A percentile compares a stretch with the other conserved stretches of the same genome.
These are phyloP conservation scores for Lentinula boryana DNA, from an alignment of 768 basidiomycete genomes.

Conservation along the genomic window DNA sequence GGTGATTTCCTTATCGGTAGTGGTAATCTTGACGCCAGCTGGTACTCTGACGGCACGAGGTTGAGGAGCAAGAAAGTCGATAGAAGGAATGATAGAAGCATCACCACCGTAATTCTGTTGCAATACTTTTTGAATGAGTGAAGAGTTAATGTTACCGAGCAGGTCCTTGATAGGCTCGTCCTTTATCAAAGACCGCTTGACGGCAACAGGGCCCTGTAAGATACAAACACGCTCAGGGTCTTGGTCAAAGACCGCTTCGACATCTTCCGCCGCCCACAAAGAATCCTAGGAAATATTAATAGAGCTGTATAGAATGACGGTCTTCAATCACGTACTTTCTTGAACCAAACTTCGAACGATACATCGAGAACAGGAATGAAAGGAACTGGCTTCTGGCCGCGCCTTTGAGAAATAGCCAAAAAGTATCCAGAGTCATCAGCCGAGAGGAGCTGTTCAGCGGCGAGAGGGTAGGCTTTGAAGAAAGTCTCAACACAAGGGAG, in stretches of 20 bases:
- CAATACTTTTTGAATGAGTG: constrained; percentile 74
- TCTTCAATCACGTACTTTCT: constrained; percentile 60
- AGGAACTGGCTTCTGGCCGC: constrained; percentile 96
- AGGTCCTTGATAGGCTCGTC: constrained; percentile 94
- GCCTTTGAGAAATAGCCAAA: constrained; percentile 91
- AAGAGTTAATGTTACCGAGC: constrained; percentile 78
- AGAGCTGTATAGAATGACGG: constrained; percentile 6
- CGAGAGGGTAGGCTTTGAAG: constrained; percentile 80
- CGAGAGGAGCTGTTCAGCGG: constrained; percentile 80
- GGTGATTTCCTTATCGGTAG: constrained; percentile 36
- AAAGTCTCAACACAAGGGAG: constrained; percentile 70
- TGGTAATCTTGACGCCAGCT: constrained; percentile 36
- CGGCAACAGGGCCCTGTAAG: constrained; percentile 94
- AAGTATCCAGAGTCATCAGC: constrained; percentile 95
- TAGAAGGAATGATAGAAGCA: constrained; percentile 61
- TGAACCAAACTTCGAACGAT: constrained; percentile 98
- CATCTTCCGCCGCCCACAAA: constrained; percentile 96
- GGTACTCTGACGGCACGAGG: constrained; percentile 30
- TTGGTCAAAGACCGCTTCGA: constrained; percentile 98
- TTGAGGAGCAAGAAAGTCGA: constrained; percentile 72
- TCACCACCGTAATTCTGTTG: constrained; percentile 76
- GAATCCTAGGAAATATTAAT: constrained; percentile 60
- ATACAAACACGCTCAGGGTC: constrained; percentile 98
- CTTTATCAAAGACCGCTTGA: constrained; percentile 78
- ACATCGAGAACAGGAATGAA: constrained; percentile 96